phyloP scores from a whole-genome alignment of 2,329 filamentous ascomycete genomes.

The Drechslerella coelobrocha region DNA sequence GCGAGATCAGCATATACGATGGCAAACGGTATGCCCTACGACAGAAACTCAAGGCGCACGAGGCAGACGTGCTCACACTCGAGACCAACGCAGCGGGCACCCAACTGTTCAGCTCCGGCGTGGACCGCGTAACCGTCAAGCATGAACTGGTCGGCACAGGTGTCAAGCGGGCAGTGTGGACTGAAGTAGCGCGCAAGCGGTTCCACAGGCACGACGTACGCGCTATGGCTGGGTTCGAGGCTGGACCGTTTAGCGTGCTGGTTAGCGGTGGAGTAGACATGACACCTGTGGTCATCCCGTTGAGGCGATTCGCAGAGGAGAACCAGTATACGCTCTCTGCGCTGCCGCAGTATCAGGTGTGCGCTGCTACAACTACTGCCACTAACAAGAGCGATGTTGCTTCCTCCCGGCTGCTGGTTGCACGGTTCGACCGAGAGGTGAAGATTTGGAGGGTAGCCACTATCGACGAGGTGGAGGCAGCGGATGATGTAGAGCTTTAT shows the following conservation, averaged over 20 bases:
- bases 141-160: constrained; percentile 73
- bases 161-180: constrained; percentile 71
- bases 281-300: constrained; percentile 78
- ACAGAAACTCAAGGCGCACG: constrained; percentile 84
- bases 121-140: constrained; percentile 84
- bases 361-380: constrained; percentile 70
- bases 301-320: constrained; percentile 78
- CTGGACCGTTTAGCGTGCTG: constrained; percentile 79
- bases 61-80: constrained; percentile 89
- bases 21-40: constrained; percentile 87
- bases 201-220: constrained; percentile 96
- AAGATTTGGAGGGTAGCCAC: constrained; percentile 75
- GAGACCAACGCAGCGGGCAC: constrained; percentile 78
- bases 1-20: constrained; percentile 92
- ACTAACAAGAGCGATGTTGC: constrained; percentile 55
- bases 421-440: constrained; percentile 91
- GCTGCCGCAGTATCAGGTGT: constrained; percentile 77
- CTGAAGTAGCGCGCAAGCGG: constrained; percentile 80
- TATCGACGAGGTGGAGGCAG: constrained; percentile 60
- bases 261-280: constrained; percentile 92
- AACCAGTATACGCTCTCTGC: constrained; percentile 82
- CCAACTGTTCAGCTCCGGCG: constrained; percentile 85
- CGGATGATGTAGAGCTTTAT: constrained; percentile 56
- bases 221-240: constrained; percentile 88
- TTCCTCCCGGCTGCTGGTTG: constrained; percentile 74